Conservation (phyloP, 176 grass and related monocot species). For the Oryza rufipogon region DNA sequence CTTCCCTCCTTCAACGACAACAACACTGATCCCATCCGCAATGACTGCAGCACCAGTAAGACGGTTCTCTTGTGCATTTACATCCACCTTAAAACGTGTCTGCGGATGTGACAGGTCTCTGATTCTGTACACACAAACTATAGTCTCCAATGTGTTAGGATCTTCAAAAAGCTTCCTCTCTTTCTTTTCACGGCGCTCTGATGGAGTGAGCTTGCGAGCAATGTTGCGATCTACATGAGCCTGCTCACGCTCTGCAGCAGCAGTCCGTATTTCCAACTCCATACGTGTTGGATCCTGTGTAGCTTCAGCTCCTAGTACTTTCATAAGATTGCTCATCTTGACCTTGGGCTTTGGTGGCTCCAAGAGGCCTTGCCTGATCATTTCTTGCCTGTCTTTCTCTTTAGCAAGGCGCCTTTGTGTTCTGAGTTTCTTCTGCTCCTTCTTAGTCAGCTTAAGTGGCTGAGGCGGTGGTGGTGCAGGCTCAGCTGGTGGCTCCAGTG, state of each 20-base stretch:
- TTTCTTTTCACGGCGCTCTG: constrained; percentile 87
- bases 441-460: constrained; percentile 92
- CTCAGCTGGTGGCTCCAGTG: constrained; percentile 89
- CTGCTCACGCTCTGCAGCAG: constrained; percentile 95
- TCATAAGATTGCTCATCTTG: constrained; percentile 99
- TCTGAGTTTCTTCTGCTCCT: constrained; percentile 97
- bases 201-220: constrained; percentile 86
- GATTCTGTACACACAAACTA: constrained; percentile 92
- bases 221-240: constrained; percentile 93
- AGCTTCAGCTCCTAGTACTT: constrained; percentile 89
- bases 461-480: constrained; percentile 82
- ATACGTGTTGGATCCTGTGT: constrained; percentile 91
- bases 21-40: constrained; percentile 79
- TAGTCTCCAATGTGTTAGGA: constrained; percentile 62
- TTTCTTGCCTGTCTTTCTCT: constrained; percentile 98
- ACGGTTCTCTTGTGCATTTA: constrained; percentile 91
- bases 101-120: constrained; percentile 82
- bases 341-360: constrained; percentile 97
- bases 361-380: constrained; percentile 97
- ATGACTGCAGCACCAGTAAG: constrained; percentile 80
- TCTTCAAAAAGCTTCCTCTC: constrained; percentile 93
- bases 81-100: constrained; percentile 89
- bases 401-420: constrained; percentile 96
- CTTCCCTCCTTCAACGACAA: constrained; percentile 93
- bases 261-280: constrained; percentile 89